Percentiles rank a stretch among this genome's conserved stretches.
phyloP scores from a whole-genome alignment of 2,329 filamentous ascomycete genomes.

The Neoascochyta sp. region DNA sequence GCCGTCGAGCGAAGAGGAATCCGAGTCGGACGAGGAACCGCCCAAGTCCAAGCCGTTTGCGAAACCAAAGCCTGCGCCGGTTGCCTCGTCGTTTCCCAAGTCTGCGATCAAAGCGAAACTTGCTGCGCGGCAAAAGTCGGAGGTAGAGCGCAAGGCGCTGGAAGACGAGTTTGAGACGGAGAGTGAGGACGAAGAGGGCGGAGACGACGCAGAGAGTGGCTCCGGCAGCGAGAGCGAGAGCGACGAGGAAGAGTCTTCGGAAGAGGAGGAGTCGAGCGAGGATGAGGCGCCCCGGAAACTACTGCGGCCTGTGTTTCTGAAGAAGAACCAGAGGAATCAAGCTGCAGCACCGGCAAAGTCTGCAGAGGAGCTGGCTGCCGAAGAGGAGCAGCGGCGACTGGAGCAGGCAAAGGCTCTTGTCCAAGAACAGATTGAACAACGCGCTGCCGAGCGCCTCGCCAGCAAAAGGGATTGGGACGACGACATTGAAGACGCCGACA shows the following conservation, averaged over 20 bases:
- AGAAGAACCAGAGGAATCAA: slow-evolving; percentile 57
- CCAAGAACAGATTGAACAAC: slow-evolving; percentile 82
- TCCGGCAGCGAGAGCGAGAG: slow-evolving; percentile 14
- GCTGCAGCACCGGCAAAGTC: slow-evolving; percentile 27
- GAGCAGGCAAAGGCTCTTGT: slow-evolving; percentile 74
- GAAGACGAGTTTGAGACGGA: slow-evolving; percentile 61
- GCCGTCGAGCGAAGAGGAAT: slow-evolving; percentile 43
- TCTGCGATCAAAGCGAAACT: slow-evolving; percentile 43
- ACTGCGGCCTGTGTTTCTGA: slow-evolving; percentile 64
- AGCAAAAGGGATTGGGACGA: slow-evolving; percentile 85
- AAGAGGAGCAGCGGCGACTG: slow-evolving; percentile 57
- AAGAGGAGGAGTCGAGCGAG: slow-evolving; percentile 56
- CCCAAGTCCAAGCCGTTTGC: slow-evolving; percentile 43
- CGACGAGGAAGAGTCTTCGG: slow-evolving; percentile 33
- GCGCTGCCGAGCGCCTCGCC: slow-evolving; percentile 68
- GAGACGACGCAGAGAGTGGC: slow-evolving; percentile 10
- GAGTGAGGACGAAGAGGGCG: slow-evolving; percentile 30
- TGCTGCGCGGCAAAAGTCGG: slow-evolving; percentile 37
- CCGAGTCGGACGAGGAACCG: slow-evolving; percentile 50
- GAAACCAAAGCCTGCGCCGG: slow-evolving; percentile 39
- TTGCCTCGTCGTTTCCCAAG: slow-evolving; percentile 48
- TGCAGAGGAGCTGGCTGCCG: slow-evolving; percentile 44
- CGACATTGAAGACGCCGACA: slow-evolving; percentile 60
- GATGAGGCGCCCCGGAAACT: slow-evolving; percentile 57
- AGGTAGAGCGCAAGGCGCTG: slow-evolving; percentile 33